phyloP scores from a whole-genome alignment of 805 yeast species.

The Zygosaccharomyces kombuchaensis region DNA sequence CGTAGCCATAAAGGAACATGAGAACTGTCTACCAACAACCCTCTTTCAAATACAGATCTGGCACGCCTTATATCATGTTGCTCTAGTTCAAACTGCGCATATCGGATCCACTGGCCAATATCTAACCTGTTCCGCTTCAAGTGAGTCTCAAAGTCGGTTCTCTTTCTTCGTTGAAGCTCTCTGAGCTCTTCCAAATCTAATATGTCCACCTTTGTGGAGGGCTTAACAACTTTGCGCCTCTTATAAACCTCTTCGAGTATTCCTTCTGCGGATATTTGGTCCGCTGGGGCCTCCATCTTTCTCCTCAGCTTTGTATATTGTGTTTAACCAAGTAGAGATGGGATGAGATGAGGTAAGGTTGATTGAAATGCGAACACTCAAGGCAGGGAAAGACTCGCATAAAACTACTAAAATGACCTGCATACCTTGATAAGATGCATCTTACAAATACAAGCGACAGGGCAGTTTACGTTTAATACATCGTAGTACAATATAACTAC shows the following conservation, averaged over 20 bases:
- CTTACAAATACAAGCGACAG: not conserved
- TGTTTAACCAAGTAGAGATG: slow-evolving; percentile 12
- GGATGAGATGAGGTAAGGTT: not conserved
- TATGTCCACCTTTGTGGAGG: slow-evolving; percentile 40
- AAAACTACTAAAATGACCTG: not conserved
- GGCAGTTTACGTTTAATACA: not conserved
- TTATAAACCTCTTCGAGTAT: slow-evolving; percentile 60
- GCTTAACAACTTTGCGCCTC: slow-evolving; percentile 35
- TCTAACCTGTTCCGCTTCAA: slow-evolving; percentile 77
- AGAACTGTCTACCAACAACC: slow-evolving; percentile 67
- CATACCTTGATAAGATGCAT: not conserved
- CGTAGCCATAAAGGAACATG: slow-evolving; percentile 83
- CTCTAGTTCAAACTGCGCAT: slow-evolving; percentile 81
- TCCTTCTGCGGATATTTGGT: slow-evolving; percentile 64
- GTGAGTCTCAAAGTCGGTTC: slow-evolving; percentile 84
- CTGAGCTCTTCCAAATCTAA: slow-evolving; percentile 76
- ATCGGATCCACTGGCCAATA: slow-evolving; percentile 84
- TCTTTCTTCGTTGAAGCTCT: slow-evolving; percentile 68
- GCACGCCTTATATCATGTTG: slow-evolving; percentile 77
- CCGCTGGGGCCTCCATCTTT: slow-evolving; percentile 26
- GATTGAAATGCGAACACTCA: not conserved
- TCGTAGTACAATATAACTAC: not conserved
- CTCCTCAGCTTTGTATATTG: slow-evolving; percentile 32
- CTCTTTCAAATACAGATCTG: slow-evolving; percentile 83
- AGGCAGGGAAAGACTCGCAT: not conserved